Evolutionary conservation across 1,284 basidiomycete species (phyloP).

Genomic region (Malassezia equina): DNA sequence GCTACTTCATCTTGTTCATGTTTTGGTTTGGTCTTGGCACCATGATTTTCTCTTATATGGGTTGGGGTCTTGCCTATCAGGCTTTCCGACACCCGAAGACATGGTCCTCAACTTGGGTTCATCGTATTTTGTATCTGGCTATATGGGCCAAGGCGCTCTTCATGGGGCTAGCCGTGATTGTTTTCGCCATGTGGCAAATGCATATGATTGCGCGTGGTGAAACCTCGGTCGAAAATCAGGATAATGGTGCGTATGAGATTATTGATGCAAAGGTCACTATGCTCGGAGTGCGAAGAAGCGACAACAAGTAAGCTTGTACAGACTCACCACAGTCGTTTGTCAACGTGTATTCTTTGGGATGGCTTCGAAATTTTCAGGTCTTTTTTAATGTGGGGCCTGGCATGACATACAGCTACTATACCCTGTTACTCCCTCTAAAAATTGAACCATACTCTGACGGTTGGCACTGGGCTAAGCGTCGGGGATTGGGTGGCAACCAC

Average conservation of each 20-base stretch:
- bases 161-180: conserved; percentile 62
- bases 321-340: conserved; percentile 53
- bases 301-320: too few relatives aligned
- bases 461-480: conserved; percentile 63
- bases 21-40: conserved; percentile 48
- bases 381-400: conserved; percentile 77
- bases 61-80: conserved; percentile 16
- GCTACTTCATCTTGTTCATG: conserved; percentile 93
- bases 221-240: conserved; percentile 81
- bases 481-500: conserved; percentile 52
- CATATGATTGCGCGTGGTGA: conserved; percentile 67
- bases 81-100: conserved; percentile 25
- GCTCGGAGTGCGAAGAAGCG: conserved; percentile 1
- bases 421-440: conserved; percentile 69
- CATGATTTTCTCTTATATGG: conserved; percentile 22
- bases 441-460: conserved; percentile 77
- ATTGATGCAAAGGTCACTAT: neutral
- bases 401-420: conserved; percentile 50
- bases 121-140: conserved; percentile 60
- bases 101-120: conserved; percentile 60
- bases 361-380: conserved; percentile 61
- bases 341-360: conserved; percentile 82
- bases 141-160: conserved; percentile 60
- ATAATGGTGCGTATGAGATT: conserved; percentile 63
- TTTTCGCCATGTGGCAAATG: conserved; percentile 73